Evolutionary conservation across 257 asterid species (phyloP).

Genomic region (Coffea canephora): DNA sequence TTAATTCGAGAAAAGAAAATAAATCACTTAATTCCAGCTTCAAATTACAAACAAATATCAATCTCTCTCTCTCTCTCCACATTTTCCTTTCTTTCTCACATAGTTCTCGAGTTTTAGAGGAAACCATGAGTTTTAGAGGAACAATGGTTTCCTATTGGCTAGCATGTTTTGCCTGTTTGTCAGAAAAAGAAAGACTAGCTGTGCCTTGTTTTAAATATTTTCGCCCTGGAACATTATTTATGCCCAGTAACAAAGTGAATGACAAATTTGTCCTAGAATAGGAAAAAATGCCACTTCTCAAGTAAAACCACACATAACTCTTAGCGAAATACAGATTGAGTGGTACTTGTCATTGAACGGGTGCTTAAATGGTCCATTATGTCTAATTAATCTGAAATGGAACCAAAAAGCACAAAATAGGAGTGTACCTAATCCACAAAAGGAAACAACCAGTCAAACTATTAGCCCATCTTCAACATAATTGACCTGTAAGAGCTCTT

Average conservation of each 20-base stretch:
- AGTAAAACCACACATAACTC: not conserved
- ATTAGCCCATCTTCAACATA: not conserved
- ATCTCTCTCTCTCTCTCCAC: not conserved
- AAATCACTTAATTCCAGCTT: not conserved
- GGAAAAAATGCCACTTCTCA: not conserved
- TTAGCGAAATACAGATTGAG: not conserved
- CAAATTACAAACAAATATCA: not conserved
- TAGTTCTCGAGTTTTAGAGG: not conserved
- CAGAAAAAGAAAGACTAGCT: not conserved
- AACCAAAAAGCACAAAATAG: not conserved
- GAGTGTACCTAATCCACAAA: not conserved
- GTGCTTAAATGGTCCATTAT: no score
- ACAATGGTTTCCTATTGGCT: not conserved
- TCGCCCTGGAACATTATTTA: not conserved
- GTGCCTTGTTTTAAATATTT: not conserved
- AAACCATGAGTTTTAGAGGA: not conserved
- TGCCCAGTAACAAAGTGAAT: not conserved
- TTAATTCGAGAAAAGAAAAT: no score
- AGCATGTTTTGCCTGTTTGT: not conserved
- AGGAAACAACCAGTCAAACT: not conserved
- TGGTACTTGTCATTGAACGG: not conserved
- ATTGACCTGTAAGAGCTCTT: not conserved
- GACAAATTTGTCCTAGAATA: not conserved
- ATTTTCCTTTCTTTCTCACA: not conserved
- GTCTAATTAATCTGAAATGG: not conserved